A percentile compares a stretch with the other conserved stretches of the same genome.
These are phyloP conservation scores for Gloeostereum incarnatum DNA, from an alignment of 768 basidiomycete species.

Conservation along the genomic window DNA sequence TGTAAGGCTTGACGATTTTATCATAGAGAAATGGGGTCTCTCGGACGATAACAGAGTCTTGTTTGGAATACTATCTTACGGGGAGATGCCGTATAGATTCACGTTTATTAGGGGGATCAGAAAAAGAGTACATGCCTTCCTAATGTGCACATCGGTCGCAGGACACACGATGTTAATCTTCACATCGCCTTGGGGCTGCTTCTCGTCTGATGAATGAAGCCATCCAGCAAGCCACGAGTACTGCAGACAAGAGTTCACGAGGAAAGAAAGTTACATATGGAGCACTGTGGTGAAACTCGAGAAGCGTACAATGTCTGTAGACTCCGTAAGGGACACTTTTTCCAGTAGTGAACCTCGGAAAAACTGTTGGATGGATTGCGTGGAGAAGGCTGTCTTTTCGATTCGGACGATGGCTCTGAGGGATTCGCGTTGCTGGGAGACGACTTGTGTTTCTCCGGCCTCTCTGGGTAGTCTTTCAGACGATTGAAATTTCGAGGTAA, in stretches of 20 bases:
- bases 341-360: slow-evolving; percentile 26
- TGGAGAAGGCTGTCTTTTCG: slow-evolving; percentile 65
- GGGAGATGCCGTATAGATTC: background rate
- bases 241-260: slow-evolving; percentile 32
- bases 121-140: slow-evolving; percentile 43
- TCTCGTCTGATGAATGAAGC: slow-evolving; percentile 29
- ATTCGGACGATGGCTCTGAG: slow-evolving; percentile 62
- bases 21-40: slow-evolving; percentile 81
- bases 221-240: slow-evolving; percentile 79
- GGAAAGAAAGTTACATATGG: background rate
- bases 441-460: background rate
- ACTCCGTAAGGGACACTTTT: slow-evolving; percentile 38
- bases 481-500: no score
- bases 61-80: slow-evolving; percentile 57
- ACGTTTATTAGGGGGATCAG: background rate
- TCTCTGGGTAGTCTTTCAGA: slow-evolving; percentile 1
- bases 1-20: slow-evolving; percentile 68
- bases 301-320: slow-evolving; percentile 57
- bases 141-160: slow-evolving; percentile 83
- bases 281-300: no score
- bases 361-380: slow-evolving; percentile 24
- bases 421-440: slow-evolving; percentile 10
- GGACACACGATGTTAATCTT: slow-evolving; percentile 84
- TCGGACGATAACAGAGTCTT: slow-evolving; percentile 59
- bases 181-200: slow-evolving; percentile 45